Conservation (phyloP, 108 stramenopile genomes). For the Skeletonema menzelii region DNA sequence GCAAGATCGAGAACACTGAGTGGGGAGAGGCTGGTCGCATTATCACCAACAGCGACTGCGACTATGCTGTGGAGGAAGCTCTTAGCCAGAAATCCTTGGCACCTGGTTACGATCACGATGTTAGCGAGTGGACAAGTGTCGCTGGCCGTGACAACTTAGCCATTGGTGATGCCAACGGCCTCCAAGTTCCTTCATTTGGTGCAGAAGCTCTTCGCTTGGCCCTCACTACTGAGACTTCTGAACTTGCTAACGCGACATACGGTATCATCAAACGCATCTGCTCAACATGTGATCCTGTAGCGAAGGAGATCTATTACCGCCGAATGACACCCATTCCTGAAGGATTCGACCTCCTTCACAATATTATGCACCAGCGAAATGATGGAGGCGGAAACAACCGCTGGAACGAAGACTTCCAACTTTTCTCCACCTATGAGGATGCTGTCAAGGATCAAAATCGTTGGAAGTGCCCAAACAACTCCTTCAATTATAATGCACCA, state of each 20-base stretch:
- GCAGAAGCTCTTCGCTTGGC: conserved; percentile 1
- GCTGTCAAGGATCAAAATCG: conserved; percentile 28
- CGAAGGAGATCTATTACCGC: conserved; percentile 42
- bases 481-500: conserved; percentile 24
- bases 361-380: conserved; percentile 29
- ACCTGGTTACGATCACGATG: conserved; percentile 30
- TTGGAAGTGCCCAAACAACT: conserved; percentile 35
- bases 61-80: conserved; percentile 1
- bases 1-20: conserved; percentile 24
- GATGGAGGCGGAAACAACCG: conserved; percentile 14
- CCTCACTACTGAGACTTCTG: neutral
- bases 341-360: conserved; percentile 23
- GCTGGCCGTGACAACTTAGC: conserved; percentile 27
- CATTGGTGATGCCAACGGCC: neutral
- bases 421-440: conserved; percentile 44
- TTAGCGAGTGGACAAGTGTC: conserved; percentile 21
- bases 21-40: conserved; percentile 33
- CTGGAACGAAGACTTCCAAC: conserved; percentile 35
- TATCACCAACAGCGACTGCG: conserved; percentile 29
- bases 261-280: conserved; percentile 35
- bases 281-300: conserved; percentile 17
- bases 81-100: conserved; percentile 6
- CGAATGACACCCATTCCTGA: conserved; percentile 33
- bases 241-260: neutral
- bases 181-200: conserved; percentile 4